Base-by-base conservation (phyloP, 768 basidiomycete genomes). In the Amanita rubescens region DNA sequence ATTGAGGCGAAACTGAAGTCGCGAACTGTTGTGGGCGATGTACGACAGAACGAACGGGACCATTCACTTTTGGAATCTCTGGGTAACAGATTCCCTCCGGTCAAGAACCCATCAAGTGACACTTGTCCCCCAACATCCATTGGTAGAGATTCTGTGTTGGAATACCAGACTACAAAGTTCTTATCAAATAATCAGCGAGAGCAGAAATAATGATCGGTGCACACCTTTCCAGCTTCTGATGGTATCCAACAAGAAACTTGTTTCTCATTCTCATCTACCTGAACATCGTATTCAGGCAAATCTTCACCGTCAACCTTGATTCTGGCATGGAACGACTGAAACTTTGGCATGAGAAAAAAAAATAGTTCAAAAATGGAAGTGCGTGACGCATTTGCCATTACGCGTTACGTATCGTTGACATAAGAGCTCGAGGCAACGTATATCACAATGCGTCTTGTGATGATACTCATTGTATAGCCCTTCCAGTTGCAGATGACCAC, bases 171-270 rank as follows among this genome's bases (percentile, higher is more conserved):
- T 24, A 46, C 39, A 27, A 54, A 48, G 7, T 41, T 45, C 46
- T 49, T 35, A 2, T 0, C 10, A 14, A 19, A 42, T 17, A 12
- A 3, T 50, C 15, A 49, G 35, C 15, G 19, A 49, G 37, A 12
- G 41, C 8, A 34, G n/a, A 35, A 32, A 19, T 14, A 30, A 3
- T 5, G 14, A 1, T 5, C 3, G 41, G 6, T 24, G 20, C 35
- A 7, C 27, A 57, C 59, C 50, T 59, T 55, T 8, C 51, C 56
- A 5, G 35, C 35, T 39, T 59, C 54, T 10, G 59, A 57, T 2
- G 59, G 47, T 44, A 59, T 55, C 59, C 59, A 60, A 30, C 59
- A 57, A 1, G 42, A 55, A 12, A 55, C 51, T 24, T 50, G 38
- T 25, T 51, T 59, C 22, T 44, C 43, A 17, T 37, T 15, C 22